Base-by-base conservation (phyloP, 1,284 basidiomycete genomes). In the Hymenochaete sp. region DNA sequence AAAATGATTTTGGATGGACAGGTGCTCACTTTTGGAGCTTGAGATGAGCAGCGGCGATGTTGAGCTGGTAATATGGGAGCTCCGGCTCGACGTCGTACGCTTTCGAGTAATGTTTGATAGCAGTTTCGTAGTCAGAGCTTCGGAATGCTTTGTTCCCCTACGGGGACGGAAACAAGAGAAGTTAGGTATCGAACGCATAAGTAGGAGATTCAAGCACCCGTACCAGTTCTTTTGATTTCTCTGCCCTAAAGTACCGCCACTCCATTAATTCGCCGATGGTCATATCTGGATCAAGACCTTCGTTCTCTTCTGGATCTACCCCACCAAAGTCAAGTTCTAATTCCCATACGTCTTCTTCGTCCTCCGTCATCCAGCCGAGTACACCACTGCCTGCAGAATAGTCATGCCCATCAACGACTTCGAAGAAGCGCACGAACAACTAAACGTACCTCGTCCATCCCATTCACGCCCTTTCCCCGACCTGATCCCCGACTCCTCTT, bases 321-420 rank as follows among this genome's bases (percentile, higher is more conserved):
- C 63, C 63, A 1, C 68, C 73, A 55, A 79, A 79, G 56, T 82
- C 79, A 6, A 82, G 61, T 44, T 77, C 75, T 24, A 77, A 60
- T 48, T 79, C 77, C 81, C 80, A 83, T 13, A 81, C 67, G 52
- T 83, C 81, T 52, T 83, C 80, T 52, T 83, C 80, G 21, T 79
- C 76, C 46, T 73, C 71, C 3, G 77, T 79, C 52, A 75, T 76
- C 79, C 80, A 82, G 1, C 77, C 78, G 55, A 64, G 69, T 3
- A 82, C 67, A 3, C 79, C 79, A 44, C 72, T 75, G 10, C 68
- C 67, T 70, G 48, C n/a, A 31, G 29, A 37, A 35, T 16, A 42
- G 18, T 41, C 7, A 21, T 14, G 28, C 13, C 8, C 4, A 16
- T 5, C 21, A 35, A 35, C 13, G 32, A 6, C 5, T n/a, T 5